phyloP scores from a whole-genome alignment of 2,329 filamentous ascomycete genomes.

The Claviceps monticola region DNA sequence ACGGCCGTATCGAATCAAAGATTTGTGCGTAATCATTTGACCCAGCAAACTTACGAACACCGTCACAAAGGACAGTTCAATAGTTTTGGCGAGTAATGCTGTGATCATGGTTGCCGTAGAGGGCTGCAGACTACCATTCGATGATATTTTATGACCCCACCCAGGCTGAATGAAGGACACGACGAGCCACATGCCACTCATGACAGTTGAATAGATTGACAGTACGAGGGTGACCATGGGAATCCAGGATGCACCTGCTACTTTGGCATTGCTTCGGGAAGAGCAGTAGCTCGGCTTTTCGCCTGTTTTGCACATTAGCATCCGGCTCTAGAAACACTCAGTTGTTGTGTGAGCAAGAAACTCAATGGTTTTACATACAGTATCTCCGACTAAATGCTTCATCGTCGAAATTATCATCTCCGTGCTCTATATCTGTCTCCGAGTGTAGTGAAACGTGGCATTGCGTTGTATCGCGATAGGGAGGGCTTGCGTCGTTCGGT shows the following conservation, averaged over 20 bases:
- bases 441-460: no score
- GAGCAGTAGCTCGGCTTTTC: slow-evolving; percentile 20
- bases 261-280: slow-evolving; percentile 19
- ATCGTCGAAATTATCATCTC: slow-evolving; percentile 8
- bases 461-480: no score
- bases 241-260: slow-evolving; percentile 30
- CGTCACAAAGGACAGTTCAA: slow-evolving; percentile 66
- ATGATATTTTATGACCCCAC: slow-evolving; percentile 44
- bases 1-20: slow-evolving; percentile 42
- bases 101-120: slow-evolving; percentile 53
- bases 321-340: no score
- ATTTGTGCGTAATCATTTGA: slow-evolving; percentile 58
- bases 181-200: slow-evolving; percentile 51
- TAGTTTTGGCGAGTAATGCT: slow-evolving; percentile 59
- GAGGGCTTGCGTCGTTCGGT: no score
- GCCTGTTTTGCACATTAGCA: slow-evolving; percentile 1
- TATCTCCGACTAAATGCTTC: slow-evolving; percentile 20
- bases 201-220: slow-evolving; percentile 48
- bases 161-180: slow-evolving; percentile 48
- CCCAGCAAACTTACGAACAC: slow-evolving; percentile 63
- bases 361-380: slow-evolving; percentile 9
- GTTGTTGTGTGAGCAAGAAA: no score
- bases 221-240: slow-evolving; percentile 31
- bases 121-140: slow-evolving; percentile 39
- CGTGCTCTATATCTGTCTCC: not conserved